A percentile compares a stretch with the other conserved stretches of the same genome.
phyloP scores from a whole-genome alignment of 345 rosid genomes.

The Eutrema yunnanense region DNA sequence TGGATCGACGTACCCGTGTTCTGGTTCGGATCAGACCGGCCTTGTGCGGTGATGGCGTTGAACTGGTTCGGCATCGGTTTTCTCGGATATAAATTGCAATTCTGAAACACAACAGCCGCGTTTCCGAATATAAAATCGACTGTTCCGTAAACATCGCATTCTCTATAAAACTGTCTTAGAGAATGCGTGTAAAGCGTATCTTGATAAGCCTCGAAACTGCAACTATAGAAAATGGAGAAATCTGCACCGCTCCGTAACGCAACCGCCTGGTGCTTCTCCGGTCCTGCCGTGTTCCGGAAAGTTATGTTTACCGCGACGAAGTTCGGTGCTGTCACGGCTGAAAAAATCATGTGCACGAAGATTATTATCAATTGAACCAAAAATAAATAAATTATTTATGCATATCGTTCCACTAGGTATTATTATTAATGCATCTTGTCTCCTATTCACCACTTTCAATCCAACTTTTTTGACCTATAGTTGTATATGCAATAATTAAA shows the following conservation, averaged over 20 bases:
- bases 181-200: slow-evolving; percentile 86
- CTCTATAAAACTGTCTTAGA: slow-evolving; percentile 80
- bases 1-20: slow-evolving; percentile 81
- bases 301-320: slow-evolving; percentile 79
- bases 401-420: not conserved
- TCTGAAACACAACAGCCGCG: slow-evolving; percentile 74
- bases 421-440: slow-evolving; percentile 18
- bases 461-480: slow-evolving; percentile 5
- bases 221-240: slow-evolving; percentile 65
- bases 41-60: slow-evolving; percentile 91
- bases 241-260: slow-evolving; percentile 82
- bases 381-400: not conserved
- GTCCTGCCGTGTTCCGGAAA: slow-evolving; percentile 85
- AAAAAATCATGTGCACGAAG: not conserved
- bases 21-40: slow-evolving; percentile 81
- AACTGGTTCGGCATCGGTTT: slow-evolving; percentile 72
- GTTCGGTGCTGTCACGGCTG: slow-evolving; percentile 80
- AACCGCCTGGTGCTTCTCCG: slow-evolving; percentile 81
- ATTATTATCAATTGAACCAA: not conserved
- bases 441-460: slow-evolving; percentile 3
- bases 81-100: slow-evolving; percentile 69
- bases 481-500: slow-evolving; percentile 17
- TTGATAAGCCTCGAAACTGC: slow-evolving; percentile 87
- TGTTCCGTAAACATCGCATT: slow-evolving; percentile 84
- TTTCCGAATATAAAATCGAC: slow-evolving; percentile 95